These are phyloP conservation scores for Turnera subulata DNA, from an alignment of 345 rosid genomes.

Conservation along the genomic window DNA sequence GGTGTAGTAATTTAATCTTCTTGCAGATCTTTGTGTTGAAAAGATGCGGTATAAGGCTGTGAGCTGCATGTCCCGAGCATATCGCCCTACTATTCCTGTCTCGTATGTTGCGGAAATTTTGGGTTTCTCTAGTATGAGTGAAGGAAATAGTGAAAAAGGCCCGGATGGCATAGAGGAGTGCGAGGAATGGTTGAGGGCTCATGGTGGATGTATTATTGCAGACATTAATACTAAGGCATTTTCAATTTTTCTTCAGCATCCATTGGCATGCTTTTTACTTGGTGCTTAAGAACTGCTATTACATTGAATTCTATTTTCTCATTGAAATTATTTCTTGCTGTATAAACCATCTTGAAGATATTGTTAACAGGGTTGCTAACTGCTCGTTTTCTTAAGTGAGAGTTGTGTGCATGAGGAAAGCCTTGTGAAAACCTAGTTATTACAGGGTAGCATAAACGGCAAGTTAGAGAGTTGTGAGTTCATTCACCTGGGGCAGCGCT, in stretches of 20 bases:
- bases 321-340: too few relatives aligned
- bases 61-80: constrained; percentile 73
- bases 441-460: too few relatives aligned
- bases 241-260: neutral
- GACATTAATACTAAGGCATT: constrained; percentile 78
- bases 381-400: too few relatives aligned
- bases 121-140: constrained; percentile 54
- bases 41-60: constrained; percentile 95
- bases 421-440: too few relatives aligned
- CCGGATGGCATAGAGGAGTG: constrained; percentile 62
- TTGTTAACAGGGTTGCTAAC: too few relatives aligned
- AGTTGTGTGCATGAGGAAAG: too few relatives aligned
- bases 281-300: too few relatives aligned
- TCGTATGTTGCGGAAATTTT: constrained; percentile 65
- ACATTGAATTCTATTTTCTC: neutral
- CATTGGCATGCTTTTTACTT: too few relatives aligned
- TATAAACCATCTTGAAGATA: too few relatives aligned
- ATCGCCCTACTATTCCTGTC: constrained; percentile 87
- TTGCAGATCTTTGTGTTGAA: constrained; percentile 83
- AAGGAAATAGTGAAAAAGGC: constrained; percentile 54
- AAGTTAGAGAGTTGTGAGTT: too few relatives aligned
- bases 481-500: too few relatives aligned
- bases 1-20: neutral
- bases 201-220: constrained; percentile 63
- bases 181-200: constrained; percentile 82